Conservation (phyloP, 2,329 filamentous ascomycete genomes). For the Fusarium duplospermum region DNA sequence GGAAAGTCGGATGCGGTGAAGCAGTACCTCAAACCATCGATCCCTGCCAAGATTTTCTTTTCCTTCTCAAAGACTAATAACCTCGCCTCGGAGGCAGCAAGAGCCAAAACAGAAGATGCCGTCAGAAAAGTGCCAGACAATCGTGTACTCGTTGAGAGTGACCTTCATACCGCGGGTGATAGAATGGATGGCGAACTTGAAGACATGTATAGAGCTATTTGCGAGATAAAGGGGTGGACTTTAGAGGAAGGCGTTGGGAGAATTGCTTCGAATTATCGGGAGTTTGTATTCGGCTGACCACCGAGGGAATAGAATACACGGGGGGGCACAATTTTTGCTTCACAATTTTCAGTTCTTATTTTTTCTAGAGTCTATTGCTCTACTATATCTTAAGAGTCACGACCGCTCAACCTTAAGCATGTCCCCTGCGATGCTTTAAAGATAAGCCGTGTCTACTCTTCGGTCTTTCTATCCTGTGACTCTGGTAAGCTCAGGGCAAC, state of each 20-base stretch:
- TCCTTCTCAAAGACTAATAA: slow-evolving; percentile 89
- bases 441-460: background rate
- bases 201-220: slow-evolving; percentile 77
- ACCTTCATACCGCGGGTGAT: slow-evolving; percentile 82
- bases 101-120: slow-evolving; percentile 67
- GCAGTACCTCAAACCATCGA: slow-evolving; percentile 77
- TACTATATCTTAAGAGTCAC: background rate
- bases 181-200: slow-evolving; percentile 82
- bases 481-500: background rate
- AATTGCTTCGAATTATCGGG: slow-evolving; percentile 78
- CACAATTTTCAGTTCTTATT: background rate
- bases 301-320: no score
- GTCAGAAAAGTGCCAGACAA: slow-evolving; percentile 79
- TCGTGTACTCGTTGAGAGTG: slow-evolving; percentile 84
- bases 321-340: background rate
- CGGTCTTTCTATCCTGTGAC: background rate
- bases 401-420: background rate
- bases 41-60: slow-evolving; percentile 83
- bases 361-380: no score
- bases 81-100: slow-evolving; percentile 63
- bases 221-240: slow-evolving; percentile 78
- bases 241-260: slow-evolving; percentile 74
- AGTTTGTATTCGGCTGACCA: slow-evolving; percentile 73
- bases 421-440: background rate
- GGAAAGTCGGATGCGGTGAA: slow-evolving; percentile 78